Base-by-base conservation (phyloP, 2,329 filamentous ascomycete species). In the Penicillium sp. region DNA sequence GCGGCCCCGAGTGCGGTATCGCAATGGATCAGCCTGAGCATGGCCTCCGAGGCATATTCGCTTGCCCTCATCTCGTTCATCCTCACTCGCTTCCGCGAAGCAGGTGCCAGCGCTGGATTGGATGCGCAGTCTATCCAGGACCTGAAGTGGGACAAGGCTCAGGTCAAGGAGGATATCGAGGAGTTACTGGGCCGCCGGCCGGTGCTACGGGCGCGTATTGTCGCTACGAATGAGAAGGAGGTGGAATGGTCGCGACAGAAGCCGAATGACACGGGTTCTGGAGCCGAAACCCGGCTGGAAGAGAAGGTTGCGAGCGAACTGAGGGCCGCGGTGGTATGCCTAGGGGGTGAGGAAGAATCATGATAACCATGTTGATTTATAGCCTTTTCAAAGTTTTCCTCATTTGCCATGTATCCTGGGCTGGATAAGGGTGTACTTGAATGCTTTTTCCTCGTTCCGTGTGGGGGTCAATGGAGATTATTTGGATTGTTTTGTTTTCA, bases 141-240 rank as follows among this genome's bases (percentile, higher is more conserved):
- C 8, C 82, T 97, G 6, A 83, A 86, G 54, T 96, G 91, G 88
- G 91, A 97, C 71, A 82, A 85, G 12, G 82, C 83, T 0, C 82
- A 82, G 1, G 84, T 96, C 49, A 84, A 89, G 64, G 93, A 96
- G 72, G 92, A 95, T 68, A 86, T 96, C 5, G 91, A 96, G 66
- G 90, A 90, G 65, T 91, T 91, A 83, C 78, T 97, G 38, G 83
- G 86, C 31, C 88, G 88, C 55, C 84, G 87, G 59, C 86, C 86
- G 65, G 79, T 88, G 56, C 79, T 97, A 57, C 84, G 88, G 54
- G 88, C 91, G 64, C 83, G 90, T 31, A 84, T 96, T 50, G 81
- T 93, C 53, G 87, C 92, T 0, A 82, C 90, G 20, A 90, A 86
- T 31, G 84, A 88, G 68, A 85, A 88, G 62, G 92, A 96, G 76